A percentile compares a stretch with the other conserved stretches of the same genome.
phyloP scores from a whole-genome alignment of 2,329 filamentous ascomycete genomes.

The Chrysosporium keratinophilum region DNA sequence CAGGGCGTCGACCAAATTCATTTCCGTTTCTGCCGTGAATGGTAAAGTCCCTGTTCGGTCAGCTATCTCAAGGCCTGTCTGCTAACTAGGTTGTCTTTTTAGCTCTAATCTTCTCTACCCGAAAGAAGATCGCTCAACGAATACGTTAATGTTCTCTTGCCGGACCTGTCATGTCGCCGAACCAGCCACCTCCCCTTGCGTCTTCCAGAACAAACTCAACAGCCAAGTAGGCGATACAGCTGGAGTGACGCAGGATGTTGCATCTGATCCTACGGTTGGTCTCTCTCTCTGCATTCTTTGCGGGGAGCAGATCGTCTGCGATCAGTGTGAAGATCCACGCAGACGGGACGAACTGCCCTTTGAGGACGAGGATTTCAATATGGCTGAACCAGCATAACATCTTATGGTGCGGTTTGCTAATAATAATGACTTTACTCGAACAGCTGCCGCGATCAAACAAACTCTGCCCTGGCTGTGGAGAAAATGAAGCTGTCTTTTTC shows the following conservation, averaged over 20 bases:
- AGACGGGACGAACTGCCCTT: background rate
- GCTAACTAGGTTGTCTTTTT: constrained; percentile 16
- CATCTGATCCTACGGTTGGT: constrained; percentile 97
- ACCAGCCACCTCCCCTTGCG: constrained; percentile 74
- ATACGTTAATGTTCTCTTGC: constrained; percentile 87
- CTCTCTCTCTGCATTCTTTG: constrained; percentile 48
- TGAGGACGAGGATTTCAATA: background rate
- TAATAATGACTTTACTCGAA: constrained; percentile 14
- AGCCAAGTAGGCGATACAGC: constrained; percentile 89
- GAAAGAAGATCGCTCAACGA: constrained; percentile 77
- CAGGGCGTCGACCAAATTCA: constrained; percentile 62
- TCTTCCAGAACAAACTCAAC: constrained; percentile 90
- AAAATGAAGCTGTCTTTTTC: constrained; percentile 93
- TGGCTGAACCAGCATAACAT: constrained; percentile 5
- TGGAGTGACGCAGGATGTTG: constrained; percentile 94
- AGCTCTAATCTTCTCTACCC: constrained; percentile 96
- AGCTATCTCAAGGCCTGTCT: background rate
- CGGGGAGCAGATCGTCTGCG: constrained; percentile 25
- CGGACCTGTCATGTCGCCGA: constrained; percentile 90
- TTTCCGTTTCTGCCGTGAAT: constrained; percentile 97
- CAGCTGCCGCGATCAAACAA: constrained; percentile 85
- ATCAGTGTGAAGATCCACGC: background rate
- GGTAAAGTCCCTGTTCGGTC: constrained; percentile 40
- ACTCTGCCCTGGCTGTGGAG: constrained; percentile 71
- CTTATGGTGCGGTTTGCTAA: constrained; percentile 24